These are phyloP conservation scores for Suillus alpinus DNA, from an alignment of 768 basidiomycete genomes.

Conservation along the genomic window DNA sequence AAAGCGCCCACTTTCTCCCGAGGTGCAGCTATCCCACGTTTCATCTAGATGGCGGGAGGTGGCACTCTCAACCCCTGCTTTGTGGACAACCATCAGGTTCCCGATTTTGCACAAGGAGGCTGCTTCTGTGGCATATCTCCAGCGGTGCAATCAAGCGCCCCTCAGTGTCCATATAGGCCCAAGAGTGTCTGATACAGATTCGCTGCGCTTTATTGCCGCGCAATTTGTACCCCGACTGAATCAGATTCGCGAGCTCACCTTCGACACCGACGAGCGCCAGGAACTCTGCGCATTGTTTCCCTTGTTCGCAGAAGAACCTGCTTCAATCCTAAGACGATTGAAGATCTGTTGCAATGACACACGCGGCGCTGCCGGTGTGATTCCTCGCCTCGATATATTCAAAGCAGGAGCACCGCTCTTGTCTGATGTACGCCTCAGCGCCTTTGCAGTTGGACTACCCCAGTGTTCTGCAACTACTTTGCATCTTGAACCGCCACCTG, in stretches of 20 bases:
- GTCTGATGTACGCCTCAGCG: conserved; percentile 29
- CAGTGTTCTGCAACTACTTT: conserved; percentile 26
- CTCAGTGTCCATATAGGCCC: conserved; percentile 33
- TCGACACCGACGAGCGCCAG: conserved; percentile 30
- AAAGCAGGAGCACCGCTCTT: conserved; percentile 29
- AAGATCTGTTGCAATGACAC: conserved; percentile 28
- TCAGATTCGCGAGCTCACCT: conserved; percentile 30
- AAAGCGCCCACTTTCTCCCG: conserved; percentile 29
- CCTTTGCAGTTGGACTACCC: conserved; percentile 31
- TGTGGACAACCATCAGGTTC: conserved; percentile 35
- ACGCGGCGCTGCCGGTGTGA: conserved; percentile 22
- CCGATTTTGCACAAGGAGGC: conserved; percentile 28
- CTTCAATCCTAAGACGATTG: conserved; percentile 25
- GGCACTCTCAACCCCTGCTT: conserved; percentile 31
- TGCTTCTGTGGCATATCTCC: conserved; percentile 28
- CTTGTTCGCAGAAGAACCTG: conserved; percentile 22
- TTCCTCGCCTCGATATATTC: conserved; percentile 32
- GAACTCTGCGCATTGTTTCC: conserved; percentile 23
- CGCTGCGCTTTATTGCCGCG: conserved; percentile 24
- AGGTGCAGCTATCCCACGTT: conserved; percentile 36
- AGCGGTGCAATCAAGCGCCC: conserved; percentile 29
- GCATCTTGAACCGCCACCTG: conserved; percentile 34
- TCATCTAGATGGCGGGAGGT: conserved; percentile 33
- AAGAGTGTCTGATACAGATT: conserved; percentile 19
- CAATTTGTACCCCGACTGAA: conserved; percentile 28